Evolutionary conservation across 306 rosid species (phyloP).

Genomic region (Acacia melanoxylon): DNA sequence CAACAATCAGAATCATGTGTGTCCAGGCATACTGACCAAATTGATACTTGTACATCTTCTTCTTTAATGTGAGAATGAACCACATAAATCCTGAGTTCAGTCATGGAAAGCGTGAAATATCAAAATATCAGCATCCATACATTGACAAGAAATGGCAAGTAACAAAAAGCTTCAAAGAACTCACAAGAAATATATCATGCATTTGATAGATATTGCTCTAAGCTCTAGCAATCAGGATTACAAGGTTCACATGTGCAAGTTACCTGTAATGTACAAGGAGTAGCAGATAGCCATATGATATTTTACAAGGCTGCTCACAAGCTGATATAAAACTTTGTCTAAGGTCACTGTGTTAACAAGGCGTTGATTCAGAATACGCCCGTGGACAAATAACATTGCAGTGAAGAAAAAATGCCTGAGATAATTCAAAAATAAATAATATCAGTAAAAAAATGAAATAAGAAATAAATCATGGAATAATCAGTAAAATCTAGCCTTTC

Average conservation of each 20-base stretch:
- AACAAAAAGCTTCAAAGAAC: constrained; percentile 13
- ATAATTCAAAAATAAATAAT: constrained; percentile 28
- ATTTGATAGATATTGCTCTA: constrained; percentile 29
- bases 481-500: not conserved
- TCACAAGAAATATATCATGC: constrained; percentile 20
- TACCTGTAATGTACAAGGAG: constrained; percentile 85
- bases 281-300: constrained; percentile 95
- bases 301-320: constrained; percentile 83
- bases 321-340: constrained; percentile 70
- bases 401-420: constrained; percentile 98
- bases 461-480: constrained; percentile 17
- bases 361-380: constrained; percentile 91
- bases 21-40: constrained; percentile 99
- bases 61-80: constrained; percentile 96
- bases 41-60: constrained; percentile 99
- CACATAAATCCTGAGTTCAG: constrained; percentile 87
- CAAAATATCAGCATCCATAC: constrained; percentile 27
- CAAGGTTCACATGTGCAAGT: constrained; percentile 27
- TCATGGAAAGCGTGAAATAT: constrained; percentile 35
- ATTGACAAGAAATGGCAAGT: constrained; percentile 15
- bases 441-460: constrained; percentile 7
- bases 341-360: constrained; percentile 87
- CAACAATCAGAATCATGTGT: constrained; percentile 93
- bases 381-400: constrained; percentile 93
- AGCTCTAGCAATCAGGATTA: constrained; percentile 17